phyloP scores from a whole-genome alignment of 2,329 filamentous ascomycete species.

The Orbilia brochopaga region DNA sequence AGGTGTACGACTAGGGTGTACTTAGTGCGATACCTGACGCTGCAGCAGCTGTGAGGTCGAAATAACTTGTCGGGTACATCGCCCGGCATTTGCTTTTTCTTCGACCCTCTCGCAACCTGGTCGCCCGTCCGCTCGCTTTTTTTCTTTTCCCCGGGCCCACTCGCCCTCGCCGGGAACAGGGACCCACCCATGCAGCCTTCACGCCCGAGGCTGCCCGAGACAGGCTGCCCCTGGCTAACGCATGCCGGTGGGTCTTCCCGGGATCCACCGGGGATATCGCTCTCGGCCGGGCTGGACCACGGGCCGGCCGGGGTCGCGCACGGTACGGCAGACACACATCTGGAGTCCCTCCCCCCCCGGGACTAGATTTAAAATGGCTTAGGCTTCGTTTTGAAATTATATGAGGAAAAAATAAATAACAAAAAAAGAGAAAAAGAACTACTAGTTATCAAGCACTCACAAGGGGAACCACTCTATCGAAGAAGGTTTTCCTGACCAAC shows the following conservation, averaged over 20 bases:
- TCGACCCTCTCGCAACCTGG: conserved; percentile 23
- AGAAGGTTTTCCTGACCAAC: too few relatives aligned
- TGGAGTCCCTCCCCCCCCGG: neutral
- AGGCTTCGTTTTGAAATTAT: conserved; percentile 1
- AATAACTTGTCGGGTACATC: conserved; percentile 44
- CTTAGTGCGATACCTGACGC: conserved; percentile 36
- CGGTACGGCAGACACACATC: too few relatives aligned
- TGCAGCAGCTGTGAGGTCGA: conserved; percentile 33
- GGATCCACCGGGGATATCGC: too few relatives aligned
- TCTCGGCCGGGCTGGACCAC: too few relatives aligned
- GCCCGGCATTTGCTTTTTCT: conserved; percentile 32
- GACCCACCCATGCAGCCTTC: too few relatives aligned
- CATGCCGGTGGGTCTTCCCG: too few relatives aligned
- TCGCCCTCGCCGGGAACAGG: neutral
- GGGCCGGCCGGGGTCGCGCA: too few relatives aligned
- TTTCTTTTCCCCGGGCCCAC: conserved; percentile 8
- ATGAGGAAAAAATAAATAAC: neutral
- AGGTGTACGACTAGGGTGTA: conserved; percentile 45
- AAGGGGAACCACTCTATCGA: neutral
- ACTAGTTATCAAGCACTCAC: neutral
- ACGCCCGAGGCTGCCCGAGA: too few relatives aligned
- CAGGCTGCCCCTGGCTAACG: too few relatives aligned
- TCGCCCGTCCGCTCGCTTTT: conserved; percentile 12
- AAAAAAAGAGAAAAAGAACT: neutral
- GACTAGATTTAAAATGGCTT: conserved; percentile 1